phyloP scores from a whole-genome alignment of 441 rosid genomes.

The Adansonia rubrostipa region DNA sequence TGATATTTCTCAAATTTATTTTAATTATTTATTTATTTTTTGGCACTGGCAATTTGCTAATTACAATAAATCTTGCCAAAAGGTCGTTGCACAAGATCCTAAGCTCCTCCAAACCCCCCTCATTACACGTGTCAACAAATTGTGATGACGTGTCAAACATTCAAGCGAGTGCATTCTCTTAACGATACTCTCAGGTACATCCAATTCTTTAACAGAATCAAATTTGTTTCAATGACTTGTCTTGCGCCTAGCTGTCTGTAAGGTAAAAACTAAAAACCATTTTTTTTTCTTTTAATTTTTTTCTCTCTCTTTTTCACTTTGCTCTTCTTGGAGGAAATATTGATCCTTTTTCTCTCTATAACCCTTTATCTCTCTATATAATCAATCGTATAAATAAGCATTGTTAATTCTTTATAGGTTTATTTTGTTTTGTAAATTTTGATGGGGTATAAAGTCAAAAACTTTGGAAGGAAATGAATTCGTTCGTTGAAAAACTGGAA shows the following conservation, averaged over 20 bases:
- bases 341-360: slow-evolving; percentile 38
- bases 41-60: not conserved
- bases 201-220: not conserved
- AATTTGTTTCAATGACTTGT: slow-evolving; percentile 26
- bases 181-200: slow-evolving; percentile 23
- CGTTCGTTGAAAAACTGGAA: not conserved
- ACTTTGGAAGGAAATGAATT: slow-evolving; percentile 21
- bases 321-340: slow-evolving; percentile 57
- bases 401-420: not conserved
- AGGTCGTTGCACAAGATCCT: not conserved
- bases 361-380: slow-evolving; percentile 2
- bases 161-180: not conserved
- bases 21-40: not conserved
- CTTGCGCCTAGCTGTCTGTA: slow-evolving; percentile 22
- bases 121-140: not conserved
- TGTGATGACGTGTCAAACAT: not conserved
- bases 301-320: slow-evolving; percentile 36
- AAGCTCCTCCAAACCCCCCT: slow-evolving; percentile 1
- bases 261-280: slow-evolving; percentile 21
- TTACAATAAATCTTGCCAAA: not conserved
- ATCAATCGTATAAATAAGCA: slow-evolving; percentile 1
- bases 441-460: slow-evolving; percentile 22
- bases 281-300: slow-evolving; percentile 12
- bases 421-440: not conserved
- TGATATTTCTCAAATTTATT: not conserved